Conservation (phyloP, 768 basidiomycete species). For the Termitomyces sp. region DNA sequence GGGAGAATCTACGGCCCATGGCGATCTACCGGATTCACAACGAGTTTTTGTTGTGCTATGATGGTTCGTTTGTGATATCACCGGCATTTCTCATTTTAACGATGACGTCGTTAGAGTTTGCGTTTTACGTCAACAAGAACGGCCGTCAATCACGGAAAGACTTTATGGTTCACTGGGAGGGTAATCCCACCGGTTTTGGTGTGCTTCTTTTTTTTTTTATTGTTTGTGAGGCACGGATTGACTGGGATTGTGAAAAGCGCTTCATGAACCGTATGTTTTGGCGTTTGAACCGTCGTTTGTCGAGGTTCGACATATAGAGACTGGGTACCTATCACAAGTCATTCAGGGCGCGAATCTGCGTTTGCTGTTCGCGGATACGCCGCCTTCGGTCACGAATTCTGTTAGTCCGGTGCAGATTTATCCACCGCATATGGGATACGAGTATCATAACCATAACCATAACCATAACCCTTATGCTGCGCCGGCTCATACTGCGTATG, state of each 20-base stretch:
- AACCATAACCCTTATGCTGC: slow-evolving; percentile 26
- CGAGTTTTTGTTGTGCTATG: slow-evolving; percentile 96
- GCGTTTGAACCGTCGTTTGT: slow-evolving; percentile 97
- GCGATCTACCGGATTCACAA: slow-evolving; percentile 96
- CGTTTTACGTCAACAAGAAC: slow-evolving; percentile 97
- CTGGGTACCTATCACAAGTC: slow-evolving; percentile 88
- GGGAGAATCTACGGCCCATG: slow-evolving; percentile 87
- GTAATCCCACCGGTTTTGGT: slow-evolving; percentile 93
- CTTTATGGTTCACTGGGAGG: slow-evolving; percentile 98
- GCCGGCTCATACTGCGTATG: slow-evolving; percentile 24
- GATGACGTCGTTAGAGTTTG: slow-evolving; percentile 66
- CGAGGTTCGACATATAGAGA: slow-evolving; percentile 94
- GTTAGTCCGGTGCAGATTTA: slow-evolving; percentile 35
- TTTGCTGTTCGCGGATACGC: slow-evolving; percentile 90
- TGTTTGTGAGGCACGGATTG: too few relatives aligned
- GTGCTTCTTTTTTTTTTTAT: slow-evolving; percentile 22
- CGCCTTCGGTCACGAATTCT: slow-evolving; percentile 75
- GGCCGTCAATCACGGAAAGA: slow-evolving; percentile 87
- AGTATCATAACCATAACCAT: slow-evolving; percentile 29
- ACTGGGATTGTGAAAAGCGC: slow-evolving; percentile 44
- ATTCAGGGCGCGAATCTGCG: slow-evolving; percentile 91
- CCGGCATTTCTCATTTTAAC: background rate
- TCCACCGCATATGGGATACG: slow-evolving; percentile 20
- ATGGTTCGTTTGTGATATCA: slow-evolving; percentile 55
- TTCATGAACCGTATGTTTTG: slow-evolving; percentile 94